phyloP scores from a whole-genome alignment of 768 basidiomycete species.

The Royoungia palumana region DNA sequence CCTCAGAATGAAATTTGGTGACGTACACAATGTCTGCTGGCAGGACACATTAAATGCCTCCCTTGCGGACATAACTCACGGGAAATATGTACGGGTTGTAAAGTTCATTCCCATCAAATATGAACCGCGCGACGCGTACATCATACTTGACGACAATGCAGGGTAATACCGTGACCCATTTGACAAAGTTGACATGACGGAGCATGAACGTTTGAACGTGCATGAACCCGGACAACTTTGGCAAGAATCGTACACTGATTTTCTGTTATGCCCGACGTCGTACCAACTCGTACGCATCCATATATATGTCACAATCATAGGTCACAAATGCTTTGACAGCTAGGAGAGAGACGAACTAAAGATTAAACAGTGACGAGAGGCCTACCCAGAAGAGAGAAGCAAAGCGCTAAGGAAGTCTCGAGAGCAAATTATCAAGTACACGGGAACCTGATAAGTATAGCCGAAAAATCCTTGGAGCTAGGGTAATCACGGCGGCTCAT shows the following conservation, averaged over 20 bases:
- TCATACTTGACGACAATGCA: background rate
- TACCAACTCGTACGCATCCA: no score
- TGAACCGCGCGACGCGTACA: background rate
- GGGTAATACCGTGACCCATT: background rate
- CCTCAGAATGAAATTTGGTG: background rate
- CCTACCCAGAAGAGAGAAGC: no score
- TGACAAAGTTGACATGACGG: conserved; percentile 1
- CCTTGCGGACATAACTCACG: background rate
- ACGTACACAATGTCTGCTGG: background rate
- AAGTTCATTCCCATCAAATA: background rate
- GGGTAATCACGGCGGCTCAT: conserved; percentile 17
- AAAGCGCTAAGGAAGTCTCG: no score
- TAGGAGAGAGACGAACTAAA: no score
- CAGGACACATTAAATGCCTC: background rate
- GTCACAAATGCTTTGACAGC: no score
- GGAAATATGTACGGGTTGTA: background rate
- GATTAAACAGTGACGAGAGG: no score
- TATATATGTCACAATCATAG: no score
- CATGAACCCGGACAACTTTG: no score
- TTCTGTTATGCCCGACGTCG: no score
- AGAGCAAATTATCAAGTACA: no score
- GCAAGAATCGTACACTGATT: background rate
- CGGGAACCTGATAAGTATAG: background rate
- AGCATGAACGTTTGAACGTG: no score
- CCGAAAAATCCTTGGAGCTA: background rate